Evolutionary conservation across 192 early-diverging fungal genomes (phyloP).

Genomic region (Backusella circina): DNA sequence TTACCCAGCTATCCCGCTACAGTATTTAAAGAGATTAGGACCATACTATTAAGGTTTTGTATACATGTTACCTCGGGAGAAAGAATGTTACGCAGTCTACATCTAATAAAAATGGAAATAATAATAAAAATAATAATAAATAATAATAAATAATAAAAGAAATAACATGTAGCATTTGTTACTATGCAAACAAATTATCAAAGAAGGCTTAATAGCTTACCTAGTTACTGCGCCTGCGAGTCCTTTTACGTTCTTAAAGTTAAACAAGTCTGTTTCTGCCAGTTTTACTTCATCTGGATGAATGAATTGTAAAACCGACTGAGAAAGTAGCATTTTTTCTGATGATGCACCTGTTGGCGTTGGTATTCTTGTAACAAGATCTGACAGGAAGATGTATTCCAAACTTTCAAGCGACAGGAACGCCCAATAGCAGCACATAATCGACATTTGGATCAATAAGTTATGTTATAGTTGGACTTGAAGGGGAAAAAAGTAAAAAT

Average conservation of each 20-base stretch:
- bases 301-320: background rate
- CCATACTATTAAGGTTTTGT: background rate
- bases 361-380: background rate
- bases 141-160: background rate
- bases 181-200: background rate
- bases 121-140: background rate
- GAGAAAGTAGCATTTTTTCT: background rate
- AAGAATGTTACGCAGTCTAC: background rate
- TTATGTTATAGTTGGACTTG: background rate
- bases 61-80: background rate
- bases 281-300: background rate
- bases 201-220: background rate
- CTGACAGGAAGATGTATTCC: background rate
- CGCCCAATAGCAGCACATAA: background rate
- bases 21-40: background rate
- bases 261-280: background rate
- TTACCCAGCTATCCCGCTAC: conserved; percentile 2
- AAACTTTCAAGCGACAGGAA: background rate
- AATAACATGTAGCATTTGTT: background rate
- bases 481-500: background rate
- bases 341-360: background rate
- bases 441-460: background rate
- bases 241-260: background rate
- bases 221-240: background rate
- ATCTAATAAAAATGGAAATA: background rate